Percentiles rank a stretch among this genome's conserved stretches.
Conservation (phyloP, 768 basidiomycete genomes). For the Rhodotorula paludigena region DNA sequence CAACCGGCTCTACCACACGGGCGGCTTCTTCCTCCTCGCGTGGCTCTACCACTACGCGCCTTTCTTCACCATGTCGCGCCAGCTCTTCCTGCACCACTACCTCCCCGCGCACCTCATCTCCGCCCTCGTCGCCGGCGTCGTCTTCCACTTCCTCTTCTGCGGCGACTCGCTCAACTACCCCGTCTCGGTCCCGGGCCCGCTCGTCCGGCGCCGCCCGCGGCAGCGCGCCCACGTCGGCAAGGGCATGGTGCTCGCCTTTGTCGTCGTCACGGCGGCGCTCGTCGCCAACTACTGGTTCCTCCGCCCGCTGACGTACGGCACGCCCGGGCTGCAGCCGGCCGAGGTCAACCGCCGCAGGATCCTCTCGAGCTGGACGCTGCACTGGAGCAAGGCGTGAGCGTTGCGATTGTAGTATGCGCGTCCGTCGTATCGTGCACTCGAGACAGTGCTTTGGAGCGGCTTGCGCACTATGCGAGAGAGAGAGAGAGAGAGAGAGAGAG, state of each 20-base stretch:
- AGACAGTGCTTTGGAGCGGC: no score
- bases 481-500: no score
- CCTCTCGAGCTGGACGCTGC: constrained; percentile 80
- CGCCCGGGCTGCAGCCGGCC: constrained; percentile 82
- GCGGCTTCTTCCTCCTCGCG: constrained; percentile 88
- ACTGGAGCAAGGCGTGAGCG: no score
- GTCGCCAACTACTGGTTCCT: constrained; percentile 56
- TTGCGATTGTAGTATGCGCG: no score
- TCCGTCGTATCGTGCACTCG: no score
- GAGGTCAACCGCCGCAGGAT: constrained; percentile 77
- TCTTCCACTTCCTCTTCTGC: constrained; percentile 57
- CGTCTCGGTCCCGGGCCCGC: constrained; percentile 36
- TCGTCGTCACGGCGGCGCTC: constrained; percentile 61
- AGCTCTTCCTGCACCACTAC: constrained; percentile 88
- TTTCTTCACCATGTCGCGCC: constrained; percentile 96
- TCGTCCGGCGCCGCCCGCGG: constrained; percentile 42
- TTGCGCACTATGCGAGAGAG: no score
- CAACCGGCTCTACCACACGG: constrained; percentile 89
- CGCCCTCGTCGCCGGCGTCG: constrained; percentile 82
- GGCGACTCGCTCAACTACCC: constrained; percentile 43
- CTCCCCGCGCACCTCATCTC: constrained; percentile 85
- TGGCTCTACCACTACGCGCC: constrained; percentile 96
- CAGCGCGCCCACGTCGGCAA: constrained; percentile 64
- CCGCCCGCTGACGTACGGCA: constrained; percentile 88
- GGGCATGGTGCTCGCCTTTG: constrained; percentile 55